Conservation (phyloP, 225 moss, liverwort and hornwort genomes). For the Straminergon stramineum region DNA sequence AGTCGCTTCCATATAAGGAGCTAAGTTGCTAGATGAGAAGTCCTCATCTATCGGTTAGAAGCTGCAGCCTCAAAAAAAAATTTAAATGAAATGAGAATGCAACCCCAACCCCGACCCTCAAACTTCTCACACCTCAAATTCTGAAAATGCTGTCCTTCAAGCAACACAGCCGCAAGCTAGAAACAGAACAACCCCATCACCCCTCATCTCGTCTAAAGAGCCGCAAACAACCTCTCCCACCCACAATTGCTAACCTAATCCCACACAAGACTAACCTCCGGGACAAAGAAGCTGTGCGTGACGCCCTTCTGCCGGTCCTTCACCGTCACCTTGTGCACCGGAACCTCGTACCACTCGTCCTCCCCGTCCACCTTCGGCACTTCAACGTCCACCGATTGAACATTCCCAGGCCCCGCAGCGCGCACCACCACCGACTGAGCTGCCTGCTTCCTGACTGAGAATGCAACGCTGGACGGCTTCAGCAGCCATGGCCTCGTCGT, state of each 20-base stretch:
- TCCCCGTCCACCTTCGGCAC: neutral
- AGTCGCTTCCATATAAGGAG: neutral
- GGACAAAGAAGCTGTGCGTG: constrained; percentile 78
- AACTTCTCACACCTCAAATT: neutral
- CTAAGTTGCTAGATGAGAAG: neutral
- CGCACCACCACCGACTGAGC: neutral
- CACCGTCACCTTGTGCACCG: constrained; percentile 79
- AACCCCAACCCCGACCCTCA: neutral
- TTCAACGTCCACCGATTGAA: neutral
- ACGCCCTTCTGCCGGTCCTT: constrained; percentile 77
- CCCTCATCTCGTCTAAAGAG: neutral
- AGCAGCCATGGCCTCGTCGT: constrained; percentile 10
- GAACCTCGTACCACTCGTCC: constrained; percentile 41
- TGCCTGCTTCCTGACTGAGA: neutral
- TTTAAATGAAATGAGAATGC: neutral
- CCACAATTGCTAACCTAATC: neutral
- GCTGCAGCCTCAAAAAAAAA: neutral
- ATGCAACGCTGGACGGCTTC: neutral
- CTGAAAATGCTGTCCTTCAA: neutral
- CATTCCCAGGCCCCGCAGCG: constrained; percentile 7
- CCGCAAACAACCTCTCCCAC: neutral
- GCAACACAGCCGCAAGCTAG: neutral
- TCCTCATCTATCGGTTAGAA: neutral
- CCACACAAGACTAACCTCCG: constrained; percentile 45
- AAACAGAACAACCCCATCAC: neutral